Evolutionary conservation across 305 asterid species (phyloP), one percentile per base, ranked within the genome.

Genomic region (Solanum hybrid): DNA sequence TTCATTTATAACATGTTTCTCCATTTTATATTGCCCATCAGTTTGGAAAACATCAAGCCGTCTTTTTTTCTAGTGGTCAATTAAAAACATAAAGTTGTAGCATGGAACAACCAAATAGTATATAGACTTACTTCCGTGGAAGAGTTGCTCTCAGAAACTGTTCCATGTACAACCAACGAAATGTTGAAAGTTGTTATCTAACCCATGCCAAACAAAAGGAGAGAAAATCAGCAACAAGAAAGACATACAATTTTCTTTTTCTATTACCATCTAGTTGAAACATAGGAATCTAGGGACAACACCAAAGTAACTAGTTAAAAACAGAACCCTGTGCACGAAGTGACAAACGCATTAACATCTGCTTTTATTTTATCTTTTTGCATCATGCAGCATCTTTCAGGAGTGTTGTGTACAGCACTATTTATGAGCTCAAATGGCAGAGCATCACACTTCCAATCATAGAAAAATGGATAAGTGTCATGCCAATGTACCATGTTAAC

Each of bases 151-250:
- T 97, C 99, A 3, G 99, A 90, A 90, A 94, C 89, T n/a, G 99
- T 94, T 89, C 99, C 99, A 20, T 88, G 99, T 22, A 94, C 98
- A 88, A 97, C 99, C 92, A 93, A 32, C 68, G 99, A 97, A 89
- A 97, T 95, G 94, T 97, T 95, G 93, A 97, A 96, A 70, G 98
- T 97, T 22, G 98, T 95, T 45, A 96, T 95, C 99, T 96, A 76
- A 89, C 73, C 39, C 88, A 88, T 85, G 77, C 45, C 77, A 57
- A 57, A 85, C 38, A 57, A 32, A 85, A 57, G 32, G 88, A 85
- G 32, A 85, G 88, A 85, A 85, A 57, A 61, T 85, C 73, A 85
- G 78, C 10, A 3, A 85, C 88, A 11, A 85, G 27, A 51, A 29
- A 51, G 88, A 31, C 39, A 84, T 29, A 29, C 4, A 45, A 1